Evolutionary conservation across 495 filamentous ascomycete species (phyloP).

Genomic region (Lasiosphaeria hispida): DNA sequence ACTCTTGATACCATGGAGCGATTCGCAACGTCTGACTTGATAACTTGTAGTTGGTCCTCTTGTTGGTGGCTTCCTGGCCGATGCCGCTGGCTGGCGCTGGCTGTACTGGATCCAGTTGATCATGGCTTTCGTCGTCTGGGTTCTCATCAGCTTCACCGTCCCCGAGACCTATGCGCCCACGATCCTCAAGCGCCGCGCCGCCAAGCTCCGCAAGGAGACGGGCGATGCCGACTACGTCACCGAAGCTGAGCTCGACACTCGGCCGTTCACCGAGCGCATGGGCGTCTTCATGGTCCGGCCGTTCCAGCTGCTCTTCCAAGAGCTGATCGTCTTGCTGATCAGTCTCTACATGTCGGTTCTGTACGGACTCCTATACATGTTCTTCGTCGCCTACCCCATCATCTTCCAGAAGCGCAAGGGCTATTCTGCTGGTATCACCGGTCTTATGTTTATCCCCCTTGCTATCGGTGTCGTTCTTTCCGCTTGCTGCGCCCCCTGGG

Average conservation of each 20-base stretch:
- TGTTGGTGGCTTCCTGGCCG: conserved; percentile 69
- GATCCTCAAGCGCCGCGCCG: conserved; percentile 61
- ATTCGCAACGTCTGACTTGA: conserved; percentile 12
- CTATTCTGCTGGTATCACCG: conserved; percentile 67
- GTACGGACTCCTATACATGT: conserved; percentile 80
- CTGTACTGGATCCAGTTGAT: conserved; percentile 84
- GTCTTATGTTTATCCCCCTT: conserved; percentile 78
- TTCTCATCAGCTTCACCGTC: conserved; percentile 74
- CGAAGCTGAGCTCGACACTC: conserved; percentile 68
- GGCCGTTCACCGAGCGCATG: conserved; percentile 61
- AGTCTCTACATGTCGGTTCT: conserved; percentile 75
- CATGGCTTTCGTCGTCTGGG: conserved; percentile 60
- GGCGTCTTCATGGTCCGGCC: conserved; percentile 69
- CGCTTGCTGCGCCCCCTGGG: conserved; percentile 63
- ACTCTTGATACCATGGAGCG: too few species aligned
- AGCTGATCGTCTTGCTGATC: conserved; percentile 77
- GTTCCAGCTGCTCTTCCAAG: conserved; percentile 75
- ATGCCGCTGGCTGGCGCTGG: conserved; percentile 75
- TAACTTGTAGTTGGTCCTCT: conserved; percentile 56
- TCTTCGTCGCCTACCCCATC: conserved; percentile 78
- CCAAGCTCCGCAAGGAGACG: conserved; percentile 65
- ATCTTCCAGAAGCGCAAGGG: conserved; percentile 74
- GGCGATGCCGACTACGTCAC: conserved; percentile 64
- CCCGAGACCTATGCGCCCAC: conserved; percentile 78
- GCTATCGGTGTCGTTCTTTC: conserved; percentile 64